Conservation (phyloP, 2,329 filamentous ascomycete genomes). For the Epichloe sylvatica region DNA sequence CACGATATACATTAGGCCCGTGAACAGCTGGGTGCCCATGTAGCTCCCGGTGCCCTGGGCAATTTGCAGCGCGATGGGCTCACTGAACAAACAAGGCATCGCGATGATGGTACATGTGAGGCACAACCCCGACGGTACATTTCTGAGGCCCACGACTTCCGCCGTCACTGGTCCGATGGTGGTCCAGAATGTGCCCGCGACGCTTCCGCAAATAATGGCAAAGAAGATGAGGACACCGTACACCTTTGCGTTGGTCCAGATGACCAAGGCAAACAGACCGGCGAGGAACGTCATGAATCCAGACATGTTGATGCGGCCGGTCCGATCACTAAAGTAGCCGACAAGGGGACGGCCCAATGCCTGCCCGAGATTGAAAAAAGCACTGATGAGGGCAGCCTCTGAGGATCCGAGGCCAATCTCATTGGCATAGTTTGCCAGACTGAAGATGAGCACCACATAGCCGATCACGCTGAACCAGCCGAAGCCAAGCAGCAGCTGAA, state of each 20-base stretch:
- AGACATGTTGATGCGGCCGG: constrained; percentile 63
- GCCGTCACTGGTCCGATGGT: constrained; percentile 56
- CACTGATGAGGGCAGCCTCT: constrained; percentile 58
- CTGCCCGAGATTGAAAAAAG: constrained; percentile 51
- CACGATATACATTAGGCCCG: constrained; percentile 45
- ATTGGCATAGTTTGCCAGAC: constrained; percentile 57
- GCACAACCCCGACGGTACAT: constrained; percentile 53
- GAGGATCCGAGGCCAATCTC: constrained; percentile 51
- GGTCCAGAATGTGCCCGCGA: constrained; percentile 59
- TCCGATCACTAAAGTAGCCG: constrained; percentile 55
- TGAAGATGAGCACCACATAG: constrained; percentile 67
- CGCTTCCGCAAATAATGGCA: constrained; percentile 52
- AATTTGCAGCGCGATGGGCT: constrained; percentile 49
- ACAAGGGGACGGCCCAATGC: constrained; percentile 57
- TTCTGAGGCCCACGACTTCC: constrained; percentile 57
- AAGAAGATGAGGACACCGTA: constrained; percentile 60
- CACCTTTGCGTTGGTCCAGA: constrained; percentile 55
- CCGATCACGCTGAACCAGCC: constrained; percentile 59
- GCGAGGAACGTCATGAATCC: constrained; percentile 48
- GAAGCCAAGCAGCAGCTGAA: constrained; percentile 50
- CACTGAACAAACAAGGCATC: constrained; percentile 55
- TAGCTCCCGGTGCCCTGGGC: constrained; percentile 31
- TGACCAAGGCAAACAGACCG: constrained; percentile 50
- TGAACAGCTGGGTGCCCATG: constrained; percentile 42
- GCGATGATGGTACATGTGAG: constrained; percentile 60